phyloP scores from a whole-genome alignment of 768 basidiomycete species.

The Podaxis mareebaensis region DNA sequence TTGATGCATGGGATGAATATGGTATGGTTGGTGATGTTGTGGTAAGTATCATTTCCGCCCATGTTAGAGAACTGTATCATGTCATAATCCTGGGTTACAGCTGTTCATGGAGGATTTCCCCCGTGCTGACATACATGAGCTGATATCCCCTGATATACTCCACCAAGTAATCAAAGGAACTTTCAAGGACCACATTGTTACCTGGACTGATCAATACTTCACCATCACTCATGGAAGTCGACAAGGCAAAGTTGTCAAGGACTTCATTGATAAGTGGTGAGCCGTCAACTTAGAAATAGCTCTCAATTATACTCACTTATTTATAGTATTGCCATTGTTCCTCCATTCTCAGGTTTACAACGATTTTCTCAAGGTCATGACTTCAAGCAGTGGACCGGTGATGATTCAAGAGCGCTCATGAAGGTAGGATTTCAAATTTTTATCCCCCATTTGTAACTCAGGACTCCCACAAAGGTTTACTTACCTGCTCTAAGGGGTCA shows the following conservation, averaged over 20 bases:
- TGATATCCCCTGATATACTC: conserved; percentile 31
- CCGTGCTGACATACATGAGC: conserved; percentile 33
- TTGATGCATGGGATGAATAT: conserved; percentile 10
- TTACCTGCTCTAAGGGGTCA: conserved; percentile 22
- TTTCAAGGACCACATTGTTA: conserved; percentile 43
- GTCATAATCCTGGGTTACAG: conserved; percentile 16
- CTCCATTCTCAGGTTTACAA: conserved; percentile 23
- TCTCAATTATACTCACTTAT: background rate
- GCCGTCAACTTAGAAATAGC: background rate
- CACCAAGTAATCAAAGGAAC: conserved; percentile 41
- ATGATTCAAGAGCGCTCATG: conserved; percentile 39
- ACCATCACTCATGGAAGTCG: conserved; percentile 17
- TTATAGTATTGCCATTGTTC: conserved; percentile 23
- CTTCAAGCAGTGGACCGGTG: conserved; percentile 37
- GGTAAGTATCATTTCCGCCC: background rate
- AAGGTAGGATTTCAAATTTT: conserved; percentile 25
- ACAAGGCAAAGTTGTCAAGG: conserved; percentile 25
- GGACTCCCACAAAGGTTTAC: conserved; percentile 20
- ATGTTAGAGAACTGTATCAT: background rate
- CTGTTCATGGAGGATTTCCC: conserved; percentile 30
- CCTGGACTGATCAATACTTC: conserved; percentile 36
- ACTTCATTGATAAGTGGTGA: conserved; percentile 36
- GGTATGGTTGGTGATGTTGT: conserved; percentile 2
- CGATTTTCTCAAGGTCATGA: conserved; percentile 28
- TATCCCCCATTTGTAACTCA: background rate